Conservation (phyloP, 192 early-diverging fungal genomes). For the Backusella macrospora region DNA sequence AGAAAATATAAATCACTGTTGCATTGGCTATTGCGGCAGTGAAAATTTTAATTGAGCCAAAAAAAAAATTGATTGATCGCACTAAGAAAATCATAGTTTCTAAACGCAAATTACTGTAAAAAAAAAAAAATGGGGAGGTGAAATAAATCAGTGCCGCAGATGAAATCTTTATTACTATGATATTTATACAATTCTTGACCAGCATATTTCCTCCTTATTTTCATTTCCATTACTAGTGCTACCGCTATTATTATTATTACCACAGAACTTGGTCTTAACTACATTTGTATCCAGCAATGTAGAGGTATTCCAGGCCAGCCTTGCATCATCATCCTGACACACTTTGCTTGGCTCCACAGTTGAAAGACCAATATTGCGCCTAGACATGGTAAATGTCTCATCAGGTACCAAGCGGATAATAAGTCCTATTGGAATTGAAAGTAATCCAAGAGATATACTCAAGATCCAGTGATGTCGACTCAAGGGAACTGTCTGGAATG, state of each 20-base stretch:
- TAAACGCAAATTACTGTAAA: too few species aligned
- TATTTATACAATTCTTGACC: constrained; percentile 40
- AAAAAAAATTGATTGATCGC: too few species aligned
- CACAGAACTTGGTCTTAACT: neutral
- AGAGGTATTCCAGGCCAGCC: neutral
- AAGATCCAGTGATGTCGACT: constrained; percentile 77
- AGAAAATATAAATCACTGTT: too few species aligned
- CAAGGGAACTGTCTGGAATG: constrained; percentile 77
- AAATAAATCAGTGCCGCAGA: too few species aligned
- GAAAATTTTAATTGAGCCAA: too few species aligned
- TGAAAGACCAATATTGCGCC: constrained; percentile 34
- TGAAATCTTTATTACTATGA: neutral
- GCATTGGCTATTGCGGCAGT: too few species aligned
- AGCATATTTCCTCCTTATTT: constrained; percentile 43
- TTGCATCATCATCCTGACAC: neutral
- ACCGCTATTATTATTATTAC: neutral
- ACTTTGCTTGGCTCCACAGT: constrained; percentile 37
- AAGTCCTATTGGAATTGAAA: constrained; percentile 83
- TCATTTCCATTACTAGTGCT: constrained; percentile 38
- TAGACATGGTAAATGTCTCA: constrained; percentile 39
- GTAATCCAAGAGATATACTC: constrained; percentile 73
- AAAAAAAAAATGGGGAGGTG: too few species aligned
- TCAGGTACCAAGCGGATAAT: constrained; percentile 86
- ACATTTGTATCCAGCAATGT: neutral
- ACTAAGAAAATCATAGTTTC: too few species aligned